Conservation (phyloP, 129 eudicot species). For the Escallonia herrerae region DNA sequence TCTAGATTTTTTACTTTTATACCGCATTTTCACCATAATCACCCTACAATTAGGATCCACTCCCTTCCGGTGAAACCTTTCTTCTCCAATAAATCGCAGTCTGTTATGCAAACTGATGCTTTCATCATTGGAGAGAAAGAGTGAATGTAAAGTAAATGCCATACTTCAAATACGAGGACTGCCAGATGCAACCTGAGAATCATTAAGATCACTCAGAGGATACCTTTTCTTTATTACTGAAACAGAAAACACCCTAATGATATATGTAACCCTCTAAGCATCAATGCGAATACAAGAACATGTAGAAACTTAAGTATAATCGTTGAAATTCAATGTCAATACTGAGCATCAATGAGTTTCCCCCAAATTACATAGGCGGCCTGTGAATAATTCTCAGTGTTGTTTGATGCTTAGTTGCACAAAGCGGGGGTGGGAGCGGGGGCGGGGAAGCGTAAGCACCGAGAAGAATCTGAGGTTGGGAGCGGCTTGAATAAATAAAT, state of each 20-base stretch:
- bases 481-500: too few species aligned
- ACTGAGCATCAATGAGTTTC: too few species aligned
- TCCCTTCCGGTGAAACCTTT: slow-evolving; percentile 28
- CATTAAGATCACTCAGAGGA: not conserved
- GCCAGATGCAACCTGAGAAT: slow-evolving; percentile 27
- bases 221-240: not conserved
- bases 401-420: too few species aligned
- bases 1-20: slow-evolving; percentile 21
- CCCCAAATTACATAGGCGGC: too few species aligned
- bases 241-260: not conserved
- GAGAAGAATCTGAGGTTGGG: too few species aligned
- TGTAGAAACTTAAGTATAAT: too few species aligned
- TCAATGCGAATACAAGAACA: too few species aligned
- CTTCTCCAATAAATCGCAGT: slow-evolving; percentile 15
- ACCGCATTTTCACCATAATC: slow-evolving; percentile 33
- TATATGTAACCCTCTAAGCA: not conserved
- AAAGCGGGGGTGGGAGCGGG: too few species aligned
- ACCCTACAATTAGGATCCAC: slow-evolving; percentile 20
- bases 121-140: slow-evolving; percentile 46
- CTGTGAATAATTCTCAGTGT: too few species aligned
- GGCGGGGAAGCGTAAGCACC: too few species aligned
- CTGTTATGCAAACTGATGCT: slow-evolving; percentile 20
- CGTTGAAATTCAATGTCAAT: too few species aligned
- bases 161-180: slow-evolving; percentile 24
- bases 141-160: slow-evolving; percentile 53